These are phyloP conservation scores for Scedosporium aurantiacum DNA, from an alignment of 2,329 filamentous ascomycete genomes.

Conservation along the genomic window DNA sequence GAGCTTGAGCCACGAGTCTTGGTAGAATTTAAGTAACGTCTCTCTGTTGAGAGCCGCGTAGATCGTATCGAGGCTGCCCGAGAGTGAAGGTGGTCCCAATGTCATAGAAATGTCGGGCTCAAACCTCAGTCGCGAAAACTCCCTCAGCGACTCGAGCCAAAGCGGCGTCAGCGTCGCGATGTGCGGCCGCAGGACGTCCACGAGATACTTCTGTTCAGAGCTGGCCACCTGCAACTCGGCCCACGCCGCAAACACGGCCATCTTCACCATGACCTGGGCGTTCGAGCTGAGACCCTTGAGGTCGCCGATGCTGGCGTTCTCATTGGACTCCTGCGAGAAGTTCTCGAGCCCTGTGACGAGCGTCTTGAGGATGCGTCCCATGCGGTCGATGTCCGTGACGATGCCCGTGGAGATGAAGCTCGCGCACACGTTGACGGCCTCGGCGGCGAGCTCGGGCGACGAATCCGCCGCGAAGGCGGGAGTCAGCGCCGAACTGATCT, in stretches of 20 bases:
- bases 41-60: constrained; percentile 92
- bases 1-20: constrained; percentile 91
- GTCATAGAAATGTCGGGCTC: constrained; percentile 96
- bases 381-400: constrained; percentile 93
- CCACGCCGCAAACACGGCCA: constrained; percentile 95
- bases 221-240: constrained; percentile 94
- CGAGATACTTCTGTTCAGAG: constrained; percentile 78
- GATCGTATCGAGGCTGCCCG: constrained; percentile 81
- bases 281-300: constrained; percentile 88
- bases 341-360: constrained; percentile 85
- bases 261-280: constrained; percentile 96
- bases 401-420: constrained; percentile 96
- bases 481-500: constrained; percentile 92
- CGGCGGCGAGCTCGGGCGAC: constrained; percentile 86
- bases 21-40: constrained; percentile 88
- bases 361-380: constrained; percentile 94
- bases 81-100: constrained; percentile 67
- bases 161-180: constrained; percentile 82
- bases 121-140: constrained; percentile 86
- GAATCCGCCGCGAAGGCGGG: constrained; percentile 94
- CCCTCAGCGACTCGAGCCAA: constrained; percentile 85
- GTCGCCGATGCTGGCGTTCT: constrained; percentile 70
- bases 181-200: constrained; percentile 80
- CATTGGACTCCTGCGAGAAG: constrained; percentile 68
- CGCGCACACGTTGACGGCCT: constrained; percentile 96